A percentile compares a stretch with the other conserved stretches of the same genome.
These are phyloP conservation scores for Umbelopsis ramanniana DNA, from an alignment of 192 early-diverging fungal species.

Conservation along the genomic window DNA sequence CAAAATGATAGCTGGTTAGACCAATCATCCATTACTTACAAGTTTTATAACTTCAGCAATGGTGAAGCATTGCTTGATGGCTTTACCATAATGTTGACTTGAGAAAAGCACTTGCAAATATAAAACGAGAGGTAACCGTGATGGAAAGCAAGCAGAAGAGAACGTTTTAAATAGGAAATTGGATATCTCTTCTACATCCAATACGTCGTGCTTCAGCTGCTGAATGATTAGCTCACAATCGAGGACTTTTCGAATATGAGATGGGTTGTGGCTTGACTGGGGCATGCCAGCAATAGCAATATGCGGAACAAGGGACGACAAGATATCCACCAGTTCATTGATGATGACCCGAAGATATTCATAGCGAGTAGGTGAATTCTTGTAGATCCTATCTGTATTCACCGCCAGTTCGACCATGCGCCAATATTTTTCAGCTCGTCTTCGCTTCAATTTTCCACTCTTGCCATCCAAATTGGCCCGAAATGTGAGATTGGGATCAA, in stretches of 20 bases:
- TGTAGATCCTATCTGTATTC: constrained; percentile 20
- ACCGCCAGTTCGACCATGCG: constrained; percentile 63
- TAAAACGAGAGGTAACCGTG: constrained; percentile 55
- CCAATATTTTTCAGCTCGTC: constrained; percentile 77
- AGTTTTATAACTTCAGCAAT: constrained; percentile 66
- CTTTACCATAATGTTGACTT: constrained; percentile 53
- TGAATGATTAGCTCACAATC: constrained; percentile 62
- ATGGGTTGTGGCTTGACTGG: constrained; percentile 42
- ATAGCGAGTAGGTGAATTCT: constrained; percentile 21
- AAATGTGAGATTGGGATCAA: constrained; percentile 90
- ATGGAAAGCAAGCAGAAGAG: constrained; percentile 59
- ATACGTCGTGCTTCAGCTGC: constrained; percentile 70
- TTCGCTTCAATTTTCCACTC: constrained; percentile 63
- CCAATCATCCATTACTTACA: constrained; percentile 27
- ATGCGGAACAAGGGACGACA: constrained; percentile 64
- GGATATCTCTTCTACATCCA: constrained; percentile 63
- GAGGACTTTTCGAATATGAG: constrained; percentile 51
- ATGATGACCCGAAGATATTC: constrained; percentile 68
- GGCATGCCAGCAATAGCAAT: constrained; percentile 20
- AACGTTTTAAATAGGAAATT: constrained; percentile 64
- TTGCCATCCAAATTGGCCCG: constrained; percentile 83
- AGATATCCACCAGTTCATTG: constrained; percentile 75
- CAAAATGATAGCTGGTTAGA: no score
- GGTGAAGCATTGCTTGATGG: constrained; percentile 76
- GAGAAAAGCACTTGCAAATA: constrained; percentile 61